Conservation (phyloP, 192 early-diverging fungal genomes). For the Fimicolochytrium jonesii region DNA sequence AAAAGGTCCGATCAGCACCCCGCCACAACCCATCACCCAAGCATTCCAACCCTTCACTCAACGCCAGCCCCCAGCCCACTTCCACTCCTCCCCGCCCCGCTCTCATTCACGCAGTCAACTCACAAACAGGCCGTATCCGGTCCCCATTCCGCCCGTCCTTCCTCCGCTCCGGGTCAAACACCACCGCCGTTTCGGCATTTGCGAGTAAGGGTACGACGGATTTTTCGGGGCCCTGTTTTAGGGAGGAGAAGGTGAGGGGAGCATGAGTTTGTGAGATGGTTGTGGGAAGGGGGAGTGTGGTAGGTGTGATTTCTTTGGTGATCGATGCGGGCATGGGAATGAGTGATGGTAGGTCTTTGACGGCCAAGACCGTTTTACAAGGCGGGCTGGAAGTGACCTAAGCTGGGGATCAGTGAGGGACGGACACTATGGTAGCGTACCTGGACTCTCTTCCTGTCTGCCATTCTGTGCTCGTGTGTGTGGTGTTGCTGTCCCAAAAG, state of each 20-base stretch:
- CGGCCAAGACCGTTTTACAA: not conserved
- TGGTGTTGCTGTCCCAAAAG: too few species aligned
- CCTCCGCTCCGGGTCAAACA: conserved; percentile 13
- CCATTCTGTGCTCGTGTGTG: too few species aligned
- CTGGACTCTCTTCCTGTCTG: too few species aligned
- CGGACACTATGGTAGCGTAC: too few species aligned
- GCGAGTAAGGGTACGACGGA: conserved; percentile 35
- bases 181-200: not conserved
- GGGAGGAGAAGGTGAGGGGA: too few species aligned
- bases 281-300: not conserved
- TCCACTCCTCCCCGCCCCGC: not conserved
- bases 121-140: conserved; percentile 37
- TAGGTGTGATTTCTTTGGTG: not conserved
- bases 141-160: conserved; percentile 32
- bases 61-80: not conserved
- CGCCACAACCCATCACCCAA: not conserved
- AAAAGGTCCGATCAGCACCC: not conserved
- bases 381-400: too few species aligned
- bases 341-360: not conserved
- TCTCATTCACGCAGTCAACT: conserved; percentile 5
- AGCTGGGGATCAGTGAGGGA: too few species aligned
- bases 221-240: conserved; percentile 47
- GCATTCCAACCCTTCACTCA: not conserved
- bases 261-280: not conserved
- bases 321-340: too few species aligned